These are phyloP conservation scores for Babesia ovata DNA, from an alignment of 169 alveolate genomes.

Conservation along the genomic window DNA sequence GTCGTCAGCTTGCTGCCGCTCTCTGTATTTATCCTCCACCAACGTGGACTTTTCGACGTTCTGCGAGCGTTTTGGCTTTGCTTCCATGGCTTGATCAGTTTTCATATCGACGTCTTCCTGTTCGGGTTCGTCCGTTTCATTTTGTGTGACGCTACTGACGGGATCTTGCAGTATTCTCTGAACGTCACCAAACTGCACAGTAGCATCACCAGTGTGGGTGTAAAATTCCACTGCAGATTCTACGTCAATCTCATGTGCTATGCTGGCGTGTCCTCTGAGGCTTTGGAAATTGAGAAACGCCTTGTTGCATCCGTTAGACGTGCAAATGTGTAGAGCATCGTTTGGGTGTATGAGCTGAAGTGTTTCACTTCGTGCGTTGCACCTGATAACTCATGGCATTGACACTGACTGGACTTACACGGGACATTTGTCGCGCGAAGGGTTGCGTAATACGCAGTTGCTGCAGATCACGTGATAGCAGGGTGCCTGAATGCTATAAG, in stretches of 20 bases:
- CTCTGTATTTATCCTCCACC: not conserved
- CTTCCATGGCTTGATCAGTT: not conserved
- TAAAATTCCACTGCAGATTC: slow-evolving; percentile 42
- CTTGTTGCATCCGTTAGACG: slow-evolving; percentile 36
- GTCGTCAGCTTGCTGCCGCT: slow-evolving; percentile 12
- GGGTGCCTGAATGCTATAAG: slow-evolving; percentile 34
- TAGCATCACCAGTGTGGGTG: slow-evolving; percentile 35
- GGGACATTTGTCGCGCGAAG: slow-evolving; percentile 25
- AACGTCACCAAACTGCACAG: slow-evolving; percentile 16
- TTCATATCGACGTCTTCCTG: not conserved
- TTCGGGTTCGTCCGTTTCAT: not conserved
- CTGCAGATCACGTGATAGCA: slow-evolving; percentile 60
- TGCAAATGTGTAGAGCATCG: slow-evolving; percentile 42
- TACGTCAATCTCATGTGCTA: slow-evolving; percentile 27
- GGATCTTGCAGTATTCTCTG: slow-evolving; percentile 14
- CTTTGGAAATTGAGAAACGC: slow-evolving; percentile 64
- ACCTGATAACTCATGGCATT: not conserved
- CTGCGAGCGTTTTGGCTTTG: not conserved
- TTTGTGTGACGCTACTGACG: not conserved
- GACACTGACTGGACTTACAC: slow-evolving; percentile 22
- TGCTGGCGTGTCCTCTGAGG: slow-evolving; percentile 42
- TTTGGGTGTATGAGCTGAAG: slow-evolving; percentile 59
- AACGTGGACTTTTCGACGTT: not conserved
- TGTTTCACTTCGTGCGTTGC: slow-evolving; percentile 23
- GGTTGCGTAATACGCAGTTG: slow-evolving; percentile 8